Conservation (phyloP, 768 basidiomycete genomes). For the Hericium alpestre region DNA sequence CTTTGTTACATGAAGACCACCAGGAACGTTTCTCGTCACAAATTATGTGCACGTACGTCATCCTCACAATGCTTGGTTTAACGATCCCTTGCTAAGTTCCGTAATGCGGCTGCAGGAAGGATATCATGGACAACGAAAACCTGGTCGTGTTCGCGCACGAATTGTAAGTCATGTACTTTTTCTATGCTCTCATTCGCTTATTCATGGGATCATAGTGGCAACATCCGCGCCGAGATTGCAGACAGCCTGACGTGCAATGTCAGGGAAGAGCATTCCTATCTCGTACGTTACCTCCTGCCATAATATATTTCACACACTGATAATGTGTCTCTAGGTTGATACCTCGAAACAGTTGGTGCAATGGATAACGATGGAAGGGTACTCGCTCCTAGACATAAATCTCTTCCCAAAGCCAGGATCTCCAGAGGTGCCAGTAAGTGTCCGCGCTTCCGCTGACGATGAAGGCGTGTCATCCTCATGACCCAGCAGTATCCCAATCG, state of each 20-base stretch:
- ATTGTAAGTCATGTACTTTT: constrained; percentile 49
- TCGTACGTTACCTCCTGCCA: constrained; percentile 36
- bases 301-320: background rate
- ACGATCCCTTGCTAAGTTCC: background rate
- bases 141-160: constrained; percentile 88
- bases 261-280: constrained; percentile 70
- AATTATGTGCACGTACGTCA: constrained; percentile 78
- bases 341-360: constrained; percentile 68
- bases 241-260: constrained; percentile 64
- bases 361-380: constrained; percentile 63
- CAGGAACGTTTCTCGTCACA: constrained; percentile 71
- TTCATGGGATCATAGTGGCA: constrained; percentile 47
- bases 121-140: constrained; percentile 68
- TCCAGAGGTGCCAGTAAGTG: constrained; percentile 9
- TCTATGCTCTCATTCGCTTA: background rate
- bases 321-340: constrained; percentile 54
- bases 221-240: constrained; percentile 74
- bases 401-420: constrained; percentile 43
- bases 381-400: constrained; percentile 79
- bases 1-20: constrained; percentile 55
- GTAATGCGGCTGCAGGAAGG: constrained; percentile 35
- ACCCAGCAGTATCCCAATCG: constrained; percentile 8
- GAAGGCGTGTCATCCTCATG: background rate
- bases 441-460: background rate
- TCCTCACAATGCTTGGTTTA: too few species aligned